Conservation (phyloP, 106 monocot species). For the Dioscorea dumetorum region DNA sequence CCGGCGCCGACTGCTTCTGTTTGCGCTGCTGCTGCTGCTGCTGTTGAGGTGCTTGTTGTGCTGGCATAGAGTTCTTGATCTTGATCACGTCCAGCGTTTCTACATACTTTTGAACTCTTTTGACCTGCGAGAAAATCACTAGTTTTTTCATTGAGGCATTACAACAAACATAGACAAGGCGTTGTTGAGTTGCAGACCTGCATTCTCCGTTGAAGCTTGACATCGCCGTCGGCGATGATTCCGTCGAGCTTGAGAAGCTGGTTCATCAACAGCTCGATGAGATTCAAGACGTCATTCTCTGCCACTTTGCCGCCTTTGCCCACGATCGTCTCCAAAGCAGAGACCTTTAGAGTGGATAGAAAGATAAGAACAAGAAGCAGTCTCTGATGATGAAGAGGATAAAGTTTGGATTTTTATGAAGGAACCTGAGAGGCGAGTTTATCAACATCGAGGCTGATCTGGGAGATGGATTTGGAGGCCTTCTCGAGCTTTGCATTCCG, state of each 20-base stretch:
- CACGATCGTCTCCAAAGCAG: conserved; percentile 40
- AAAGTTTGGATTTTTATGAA: neutral
- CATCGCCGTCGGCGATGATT: conserved; percentile 47
- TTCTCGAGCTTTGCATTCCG: conserved; percentile 27
- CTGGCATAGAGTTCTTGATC: conserved; percentile 34
- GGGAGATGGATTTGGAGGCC: conserved; percentile 22
- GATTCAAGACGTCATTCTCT: conserved; percentile 40
- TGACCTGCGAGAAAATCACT: conserved; percentile 23
- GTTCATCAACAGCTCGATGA: conserved; percentile 64
- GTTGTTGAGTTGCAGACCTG: neutral
- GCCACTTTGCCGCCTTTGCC: conserved; percentile 52
- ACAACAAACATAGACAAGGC: no score
- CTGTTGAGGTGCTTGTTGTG: neutral
- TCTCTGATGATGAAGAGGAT: neutral
- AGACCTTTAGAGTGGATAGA: conserved; percentile 29
- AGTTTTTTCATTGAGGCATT: no score
- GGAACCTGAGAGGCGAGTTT: conserved; percentile 33
- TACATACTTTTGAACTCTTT: conserved; percentile 59
- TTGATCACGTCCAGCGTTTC: conserved; percentile 50
- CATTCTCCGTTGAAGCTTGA: conserved; percentile 22
- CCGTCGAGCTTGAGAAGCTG: conserved; percentile 55
- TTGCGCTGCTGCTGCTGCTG: conserved; percentile 4
- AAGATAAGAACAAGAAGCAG: neutral
- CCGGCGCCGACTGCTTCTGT: neutral
- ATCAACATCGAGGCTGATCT: conserved; percentile 39